Base-by-base conservation (phyloP, 371 early-diverging fungal genomes). In the Chytridium lagenaria region DNA sequence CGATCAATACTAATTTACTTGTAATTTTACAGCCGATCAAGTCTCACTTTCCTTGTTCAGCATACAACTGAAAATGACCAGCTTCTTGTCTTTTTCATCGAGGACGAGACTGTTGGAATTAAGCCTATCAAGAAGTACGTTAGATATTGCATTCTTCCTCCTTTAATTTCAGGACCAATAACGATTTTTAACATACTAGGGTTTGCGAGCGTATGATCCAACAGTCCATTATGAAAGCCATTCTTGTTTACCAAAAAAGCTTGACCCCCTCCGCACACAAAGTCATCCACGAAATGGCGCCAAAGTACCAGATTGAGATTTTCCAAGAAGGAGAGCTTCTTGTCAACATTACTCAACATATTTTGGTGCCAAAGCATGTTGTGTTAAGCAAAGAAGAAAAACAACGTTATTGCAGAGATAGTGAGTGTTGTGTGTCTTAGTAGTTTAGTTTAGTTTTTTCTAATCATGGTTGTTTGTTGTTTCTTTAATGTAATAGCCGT, bases 321-420 rank as follows among this genome's bases (percentile, higher is more conserved):
- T 99, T 99, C 84, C 87, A 93, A 74, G 98, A 98, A 79, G 86
- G 91, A 61, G 99, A 99, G 80, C 81, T 99, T 66, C 82, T 98
- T 44, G 98, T 99, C 75, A 99, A 99, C 83, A 98, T 99, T 69
- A 99, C 99, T 40, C 89, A 95, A 75, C 99, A 99, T 83, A 88
- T 89, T 51, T 87, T 98, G 59, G 99, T 99, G 26, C 99, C 99
- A 31, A 90, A 91, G 77, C 99, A 99, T 79, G 92, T 90, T 76
- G 92, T 99, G 7, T 82, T 99, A 50, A 86, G 88, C 15, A 81
- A 88, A 15, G 98, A 95, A 75, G 99, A 98, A 81, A 98, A 96
- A 86, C 91, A 76, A 90, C 90, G 12, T 87, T 99, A 69, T 83
- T 99, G 73, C 86, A 92, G 75, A 81, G 95, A 87, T 98, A 98